These are phyloP conservation scores for Malus domestica DNA, from an alignment of 306 rosid genomes.

Conservation along the genomic window DNA sequence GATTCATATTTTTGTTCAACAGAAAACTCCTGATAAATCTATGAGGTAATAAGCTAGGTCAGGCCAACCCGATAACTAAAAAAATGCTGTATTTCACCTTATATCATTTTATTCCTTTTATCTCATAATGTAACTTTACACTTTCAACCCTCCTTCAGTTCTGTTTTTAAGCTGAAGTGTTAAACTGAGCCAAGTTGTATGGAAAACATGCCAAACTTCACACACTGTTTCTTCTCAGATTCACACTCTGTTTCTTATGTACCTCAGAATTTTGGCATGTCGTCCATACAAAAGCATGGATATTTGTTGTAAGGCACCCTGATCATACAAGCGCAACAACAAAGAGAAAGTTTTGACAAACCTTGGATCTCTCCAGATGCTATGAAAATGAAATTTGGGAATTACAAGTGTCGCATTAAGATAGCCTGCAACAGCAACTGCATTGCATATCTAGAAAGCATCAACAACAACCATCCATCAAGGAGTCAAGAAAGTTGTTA, in stretches of 20 bases:
- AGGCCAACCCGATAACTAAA: neutral
- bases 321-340: neutral
- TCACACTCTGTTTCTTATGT: no score
- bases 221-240: neutral
- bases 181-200: neutral
- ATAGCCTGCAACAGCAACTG: constrained; percentile 96
- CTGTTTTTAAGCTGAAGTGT: neutral
- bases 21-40: neutral
- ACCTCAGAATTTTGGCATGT: no score
- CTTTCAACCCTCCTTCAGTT: neutral
- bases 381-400: constrained; percentile 93
- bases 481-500: constrained; percentile 17
- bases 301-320: neutral
- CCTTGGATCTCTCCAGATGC: constrained; percentile 99
- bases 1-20: neutral
- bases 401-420: constrained; percentile 95
- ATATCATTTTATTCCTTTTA: neutral
- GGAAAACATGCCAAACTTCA: neutral
- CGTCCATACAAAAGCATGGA: neutral
- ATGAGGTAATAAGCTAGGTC: neutral
- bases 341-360: constrained; percentile 26
- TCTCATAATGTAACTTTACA: neutral
- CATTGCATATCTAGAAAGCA: constrained; percentile 78
- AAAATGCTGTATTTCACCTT: neutral
- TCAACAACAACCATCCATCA: constrained; percentile 21